Conservation (phyloP, 768 basidiomycete species). For the Trametes sanguinea region DNA sequence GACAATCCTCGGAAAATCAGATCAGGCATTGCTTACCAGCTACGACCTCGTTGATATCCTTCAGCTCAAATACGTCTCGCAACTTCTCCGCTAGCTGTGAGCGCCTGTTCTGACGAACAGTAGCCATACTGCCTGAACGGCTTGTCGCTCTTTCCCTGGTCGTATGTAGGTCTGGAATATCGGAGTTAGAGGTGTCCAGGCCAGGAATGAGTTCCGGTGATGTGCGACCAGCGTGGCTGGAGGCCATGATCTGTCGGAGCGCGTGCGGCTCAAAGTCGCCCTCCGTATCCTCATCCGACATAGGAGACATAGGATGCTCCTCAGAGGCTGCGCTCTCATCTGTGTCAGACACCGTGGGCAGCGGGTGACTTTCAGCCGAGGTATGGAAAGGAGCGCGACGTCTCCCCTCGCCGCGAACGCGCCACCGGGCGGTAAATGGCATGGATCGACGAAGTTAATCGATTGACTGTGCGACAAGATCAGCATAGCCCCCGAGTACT, state of each 20-base stretch:
- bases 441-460: conserved; percentile 83
- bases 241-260: not conserved
- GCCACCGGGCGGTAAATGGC: conserved; percentile 83
- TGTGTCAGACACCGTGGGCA: conserved; percentile 34
- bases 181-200: conserved; percentile 14
- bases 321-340: conserved; percentile 38
- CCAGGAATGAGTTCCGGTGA: conserved; percentile 24
- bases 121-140: conserved; percentile 60
- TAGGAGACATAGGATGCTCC: conserved; percentile 34
- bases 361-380: conserved; percentile 23
- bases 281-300: conserved; percentile 55
- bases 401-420: conserved; percentile 52
- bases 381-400: conserved; percentile 22
- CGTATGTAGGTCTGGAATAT: conserved; percentile 16
- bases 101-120: conserved; percentile 68
- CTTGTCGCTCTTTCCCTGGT: conserved; percentile 13
- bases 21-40: conserved; percentile 55
- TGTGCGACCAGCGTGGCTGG: conserved; percentile 3
- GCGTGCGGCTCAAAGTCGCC: conserved; percentile 61
- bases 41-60: conserved; percentile 80
- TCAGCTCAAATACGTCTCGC: conserved; percentile 82
- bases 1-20: conserved; percentile 4
- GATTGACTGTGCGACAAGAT: conserved; percentile 36
- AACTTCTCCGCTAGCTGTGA: conserved; percentile 84
- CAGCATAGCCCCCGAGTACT: not conserved